phyloP scores from a whole-genome alignment of 2,329 filamentous ascomycete genomes.

The Cladosporium oxysporum region DNA sequence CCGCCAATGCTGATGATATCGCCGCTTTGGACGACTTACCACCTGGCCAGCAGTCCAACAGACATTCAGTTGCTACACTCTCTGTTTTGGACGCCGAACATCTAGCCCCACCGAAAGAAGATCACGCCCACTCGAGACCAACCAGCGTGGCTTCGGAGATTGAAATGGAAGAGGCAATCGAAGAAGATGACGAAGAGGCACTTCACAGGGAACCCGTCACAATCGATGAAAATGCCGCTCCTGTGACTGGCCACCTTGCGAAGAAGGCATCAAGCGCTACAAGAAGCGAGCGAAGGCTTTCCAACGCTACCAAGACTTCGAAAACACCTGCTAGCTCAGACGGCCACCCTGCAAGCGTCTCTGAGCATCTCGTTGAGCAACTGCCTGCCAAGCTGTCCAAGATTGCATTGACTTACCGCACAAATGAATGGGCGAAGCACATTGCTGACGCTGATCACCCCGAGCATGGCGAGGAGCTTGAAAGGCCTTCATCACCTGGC shows the following conservation, averaged over 20 bases:
- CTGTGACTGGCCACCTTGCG: background rate
- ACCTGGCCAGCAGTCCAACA: background rate
- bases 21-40: conserved; percentile 47
- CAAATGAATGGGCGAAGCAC: conserved; percentile 96
- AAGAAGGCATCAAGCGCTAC: background rate
- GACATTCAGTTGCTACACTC: background rate
- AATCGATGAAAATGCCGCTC: conserved; percentile 4
- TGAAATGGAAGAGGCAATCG: conserved; percentile 20
- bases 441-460: conserved; percentile 75
- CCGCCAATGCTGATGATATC: conserved; percentile 61
- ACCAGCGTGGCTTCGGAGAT: background rate
- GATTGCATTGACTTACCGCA: conserved; percentile 79
- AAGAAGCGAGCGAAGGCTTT: background rate
- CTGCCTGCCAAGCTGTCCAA: conserved; percentile 73
- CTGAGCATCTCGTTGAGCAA: conserved; percentile 54
- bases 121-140: background rate
- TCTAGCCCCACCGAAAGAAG: background rate
- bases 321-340: conserved; percentile 5
- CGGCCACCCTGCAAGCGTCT: conserved; percentile 16
- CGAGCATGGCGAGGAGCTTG: conserved; percentile 56
- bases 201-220: conserved; percentile 20
- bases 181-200: conserved; percentile 29
- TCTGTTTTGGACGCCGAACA: background rate
- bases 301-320: background rate
- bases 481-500: conserved; percentile 40